Conservation (phyloP, 2,329 filamentous ascomycete genomes). For the Colletotrichum kahawae region DNA sequence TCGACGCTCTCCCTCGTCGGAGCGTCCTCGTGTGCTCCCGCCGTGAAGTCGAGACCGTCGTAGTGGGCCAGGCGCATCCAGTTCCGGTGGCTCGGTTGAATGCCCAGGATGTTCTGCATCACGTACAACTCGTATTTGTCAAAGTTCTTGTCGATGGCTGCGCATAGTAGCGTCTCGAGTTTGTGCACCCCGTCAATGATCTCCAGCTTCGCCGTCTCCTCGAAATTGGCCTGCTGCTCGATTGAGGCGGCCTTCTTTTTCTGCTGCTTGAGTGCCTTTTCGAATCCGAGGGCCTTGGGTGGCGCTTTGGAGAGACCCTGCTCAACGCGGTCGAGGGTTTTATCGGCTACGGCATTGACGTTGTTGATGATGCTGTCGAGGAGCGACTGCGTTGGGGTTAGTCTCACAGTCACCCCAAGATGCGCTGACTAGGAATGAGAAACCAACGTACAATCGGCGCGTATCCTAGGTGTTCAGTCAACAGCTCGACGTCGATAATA, state of each 20-base stretch:
- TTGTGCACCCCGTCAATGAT: conserved; percentile 89
- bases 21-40: conserved; percentile 9
- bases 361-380: conserved; percentile 99
- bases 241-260: conserved; percentile 34
- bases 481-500: conserved; percentile 66
- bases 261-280: conserved; percentile 26
- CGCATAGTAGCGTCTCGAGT: conserved; percentile 81
- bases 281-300: conserved; percentile 83
- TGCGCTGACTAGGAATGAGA: background rate
- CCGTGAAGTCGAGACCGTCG: conserved; percentile 63
- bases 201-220: conserved; percentile 60
- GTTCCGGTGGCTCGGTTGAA: conserved; percentile 70
- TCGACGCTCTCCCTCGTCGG: conserved; percentile 71
- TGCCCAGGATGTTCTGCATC: conserved; percentile 81
- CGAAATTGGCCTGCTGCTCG: conserved; percentile 38
- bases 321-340: conserved; percentile 87
- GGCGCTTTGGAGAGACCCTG: conserved; percentile 77
- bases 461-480: conserved; percentile 96
- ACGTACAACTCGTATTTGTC: conserved; percentile 90
- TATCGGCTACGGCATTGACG: conserved; percentile 91
- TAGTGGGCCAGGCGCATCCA: conserved; percentile 90
- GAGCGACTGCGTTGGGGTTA: conserved; percentile 66
- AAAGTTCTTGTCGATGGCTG: conserved; percentile 83
- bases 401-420: conserved; percentile 7
- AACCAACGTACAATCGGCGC: conserved; percentile 77